Evolutionary conservation across 164 flowering plant species (phyloP).

Genomic region (Vitis rotundifolia): DNA sequence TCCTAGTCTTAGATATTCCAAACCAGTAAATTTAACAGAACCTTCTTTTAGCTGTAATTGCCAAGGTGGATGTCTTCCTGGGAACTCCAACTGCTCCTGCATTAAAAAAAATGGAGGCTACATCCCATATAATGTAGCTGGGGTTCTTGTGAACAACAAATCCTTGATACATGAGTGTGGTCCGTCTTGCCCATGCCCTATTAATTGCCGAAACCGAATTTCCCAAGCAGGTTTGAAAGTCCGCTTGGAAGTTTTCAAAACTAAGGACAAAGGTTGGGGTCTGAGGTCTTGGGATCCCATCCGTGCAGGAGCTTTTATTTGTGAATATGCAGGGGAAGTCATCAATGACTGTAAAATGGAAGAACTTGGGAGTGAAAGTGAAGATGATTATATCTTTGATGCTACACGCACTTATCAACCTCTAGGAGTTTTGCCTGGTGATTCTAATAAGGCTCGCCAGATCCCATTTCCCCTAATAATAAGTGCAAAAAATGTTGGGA

Average conservation of each 20-base stretch:
- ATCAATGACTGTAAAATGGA: conserved; percentile 2
- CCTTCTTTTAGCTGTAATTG: conserved; percentile 40
- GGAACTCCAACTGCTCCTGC: conserved; percentile 35
- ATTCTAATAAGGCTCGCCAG: conserved; percentile 3
- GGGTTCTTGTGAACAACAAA: conserved; percentile 28
- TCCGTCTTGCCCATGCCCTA: conserved; percentile 31
- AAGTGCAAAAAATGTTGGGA: conserved; percentile 27
- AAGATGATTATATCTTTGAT: conserved; percentile 32
- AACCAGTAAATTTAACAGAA: conserved; percentile 15
- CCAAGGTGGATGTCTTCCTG: conserved; percentile 36
- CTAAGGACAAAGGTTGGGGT: conserved; percentile 39
- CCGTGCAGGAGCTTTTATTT: conserved; percentile 36
- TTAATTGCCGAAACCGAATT: conserved; percentile 27
- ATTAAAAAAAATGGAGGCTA: conserved; percentile 35
- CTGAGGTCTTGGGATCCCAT: conserved; percentile 42
- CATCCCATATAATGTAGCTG: conserved; percentile 38
- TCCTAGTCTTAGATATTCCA: conserved; percentile 22
- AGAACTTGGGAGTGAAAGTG: conserved; percentile 12
- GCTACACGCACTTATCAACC: conserved; percentile 16
- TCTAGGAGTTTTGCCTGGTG: conserved; percentile 7
- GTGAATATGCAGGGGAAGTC: conserved; percentile 44
- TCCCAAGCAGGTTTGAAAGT: conserved; percentile 30
- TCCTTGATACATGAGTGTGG: conserved; percentile 45
- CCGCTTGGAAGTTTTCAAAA: conserved; percentile 35
- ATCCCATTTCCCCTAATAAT: conserved; percentile 20